A percentile compares a stretch with the other conserved stretches of the same genome.
Evolutionary conservation across 305 asterid species (phyloP).

Genomic region (Ajuga reptans): DNA sequence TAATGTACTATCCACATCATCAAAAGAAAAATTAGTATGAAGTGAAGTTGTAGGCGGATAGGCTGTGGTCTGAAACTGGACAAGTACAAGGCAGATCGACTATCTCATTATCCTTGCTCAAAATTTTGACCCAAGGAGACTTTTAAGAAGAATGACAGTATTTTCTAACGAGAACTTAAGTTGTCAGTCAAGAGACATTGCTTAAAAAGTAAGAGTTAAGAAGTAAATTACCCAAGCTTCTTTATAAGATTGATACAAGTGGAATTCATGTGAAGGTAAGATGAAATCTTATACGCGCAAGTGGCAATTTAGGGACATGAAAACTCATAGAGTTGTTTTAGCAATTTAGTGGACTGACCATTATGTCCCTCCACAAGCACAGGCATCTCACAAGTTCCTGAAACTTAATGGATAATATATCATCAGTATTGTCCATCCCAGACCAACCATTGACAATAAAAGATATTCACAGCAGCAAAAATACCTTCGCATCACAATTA

Average conservation of each 20-base stretch:
- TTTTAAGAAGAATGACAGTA: neutral
- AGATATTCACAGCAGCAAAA: constrained; percentile 21
- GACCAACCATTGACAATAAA: constrained; percentile 11
- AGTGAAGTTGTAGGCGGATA: neutral
- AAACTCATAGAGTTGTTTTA: neutral
- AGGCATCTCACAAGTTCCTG: constrained; percentile 70
- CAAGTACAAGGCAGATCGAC: neutral
- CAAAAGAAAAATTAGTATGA: neutral
- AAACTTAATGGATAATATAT: constrained; percentile 42
- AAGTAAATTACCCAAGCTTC: neutral
- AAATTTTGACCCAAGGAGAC: neutral
- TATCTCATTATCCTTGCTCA: neutral
- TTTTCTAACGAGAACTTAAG: neutral
- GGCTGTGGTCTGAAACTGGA: neutral
- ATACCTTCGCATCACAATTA: constrained; percentile 47
- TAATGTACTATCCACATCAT: neutral
- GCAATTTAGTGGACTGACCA: constrained; percentile 50
- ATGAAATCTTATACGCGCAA: too few relatives aligned
- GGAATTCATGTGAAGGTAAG: neutral
- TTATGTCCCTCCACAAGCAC: constrained; percentile 93
- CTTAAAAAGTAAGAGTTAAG: neutral
- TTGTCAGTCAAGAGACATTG: neutral
- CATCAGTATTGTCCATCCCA: constrained; percentile 23
- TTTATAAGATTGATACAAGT: neutral
- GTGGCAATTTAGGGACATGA: neutral